Evolutionary conservation across 1,284 basidiomycete species (phyloP), one percentile per base, ranked within the genome.

Genomic region (Rhodotorula sp.): DNA sequence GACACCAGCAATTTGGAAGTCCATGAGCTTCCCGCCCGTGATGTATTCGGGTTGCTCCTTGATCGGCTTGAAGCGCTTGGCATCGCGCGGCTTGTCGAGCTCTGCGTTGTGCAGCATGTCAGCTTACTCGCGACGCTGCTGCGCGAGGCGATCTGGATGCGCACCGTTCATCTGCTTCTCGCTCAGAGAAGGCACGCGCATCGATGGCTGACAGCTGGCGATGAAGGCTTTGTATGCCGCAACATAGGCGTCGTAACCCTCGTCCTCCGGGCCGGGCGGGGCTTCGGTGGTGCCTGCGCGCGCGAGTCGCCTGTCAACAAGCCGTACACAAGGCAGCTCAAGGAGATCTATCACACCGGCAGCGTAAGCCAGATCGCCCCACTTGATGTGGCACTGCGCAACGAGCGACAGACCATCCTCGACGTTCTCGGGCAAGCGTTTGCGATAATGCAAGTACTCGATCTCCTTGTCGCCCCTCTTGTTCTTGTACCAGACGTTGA

Each of bases 1-100:
- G 73, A 97, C 88, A 9, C 96, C 95, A 64, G 93, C 89, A 41
- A 96, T 85, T 89, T 95, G 80, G 41, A 74, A 74, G 62, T 76
- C 74, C 78, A 77, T 74, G 61, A 78, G 68, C 66, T 75, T 72
- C 9, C 74, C 74, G 27, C 74, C 70, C 16, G 53, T 64, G 46
- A 79, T 68, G 63, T 66, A 77, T 1, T 71, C 67, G 12, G 78
- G 78, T 58, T 79, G 78, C 16, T 58, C 61, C 44, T 25, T 58
- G 45, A 78, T 55, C 60, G 61, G 50, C 54, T 49, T 60, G 70
- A 74, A 76, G 44, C 42, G 60, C 49, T 56, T 54, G 23, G 10
- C 21, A 19, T 64, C 46, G 2, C 77, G 70, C 2, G 74, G 62
- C 4, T 44, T 42, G 64, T 78, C 72, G 54, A 79, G 71, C 23